Evolutionary conservation across 371 early-diverging fungal genomes (phyloP).

Genomic region (Apophysomyces elegans): DNA sequence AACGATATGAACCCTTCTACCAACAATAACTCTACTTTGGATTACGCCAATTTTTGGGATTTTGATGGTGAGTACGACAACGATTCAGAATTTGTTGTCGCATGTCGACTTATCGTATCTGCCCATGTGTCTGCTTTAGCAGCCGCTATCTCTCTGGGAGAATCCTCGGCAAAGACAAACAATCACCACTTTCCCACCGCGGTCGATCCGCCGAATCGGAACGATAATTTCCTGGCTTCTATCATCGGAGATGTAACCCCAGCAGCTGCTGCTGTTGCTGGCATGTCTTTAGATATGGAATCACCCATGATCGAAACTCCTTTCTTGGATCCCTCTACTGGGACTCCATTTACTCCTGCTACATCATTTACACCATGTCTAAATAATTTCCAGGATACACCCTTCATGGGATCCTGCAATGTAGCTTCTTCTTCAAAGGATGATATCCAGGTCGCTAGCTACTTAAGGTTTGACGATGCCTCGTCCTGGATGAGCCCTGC

Average conservation of each 20-base stretch:
- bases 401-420: constrained; percentile 30
- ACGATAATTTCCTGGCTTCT: constrained; percentile 14
- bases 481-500: constrained; percentile 1
- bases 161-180: constrained; percentile 9
- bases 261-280: constrained; percentile 25
- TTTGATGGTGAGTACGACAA: constrained; percentile 25
- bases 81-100: constrained; percentile 18
- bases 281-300: constrained; percentile 12
- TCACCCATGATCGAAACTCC: constrained; percentile 44
- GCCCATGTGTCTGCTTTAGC: constrained; percentile 23
- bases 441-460: constrained; percentile 27
- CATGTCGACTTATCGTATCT: constrained; percentile 24
- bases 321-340: constrained; percentile 32
- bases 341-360: constrained; percentile 44
- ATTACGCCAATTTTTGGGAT: constrained; percentile 5
- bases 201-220: not conserved
- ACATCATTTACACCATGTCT: constrained; percentile 37
- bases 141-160: constrained; percentile 17
- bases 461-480: constrained; percentile 20
- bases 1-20: not conserved
- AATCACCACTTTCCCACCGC: not conserved
- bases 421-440: constrained; percentile 24
- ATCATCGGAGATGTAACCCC: constrained; percentile 29
- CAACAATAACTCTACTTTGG: not conserved
- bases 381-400: constrained; percentile 26